These are phyloP conservation scores for Triangularia verruculosa DNA, from an alignment of 2,329 filamentous ascomycete species.

Conservation along the genomic window DNA sequence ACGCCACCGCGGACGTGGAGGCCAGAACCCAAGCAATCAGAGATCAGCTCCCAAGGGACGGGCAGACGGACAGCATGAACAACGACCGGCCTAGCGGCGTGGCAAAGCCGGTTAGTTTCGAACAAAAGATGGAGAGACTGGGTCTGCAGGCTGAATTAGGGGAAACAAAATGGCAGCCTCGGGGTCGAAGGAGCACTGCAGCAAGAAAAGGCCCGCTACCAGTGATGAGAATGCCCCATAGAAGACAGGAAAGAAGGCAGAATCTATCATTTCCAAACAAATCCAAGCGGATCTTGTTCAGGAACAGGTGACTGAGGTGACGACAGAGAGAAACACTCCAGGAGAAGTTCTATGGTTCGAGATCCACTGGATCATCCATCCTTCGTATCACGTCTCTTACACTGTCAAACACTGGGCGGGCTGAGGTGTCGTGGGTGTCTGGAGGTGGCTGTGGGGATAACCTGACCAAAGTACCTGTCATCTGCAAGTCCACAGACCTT, in stretches of 20 bases:
- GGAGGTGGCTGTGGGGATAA: slow-evolving; percentile 7
- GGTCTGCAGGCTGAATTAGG: slow-evolving; percentile 4
- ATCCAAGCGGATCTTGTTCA: slow-evolving; percentile 9
- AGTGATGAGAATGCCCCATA: neutral
- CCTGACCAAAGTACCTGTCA: slow-evolving; percentile 14
- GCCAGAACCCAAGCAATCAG: slow-evolving; percentile 14
- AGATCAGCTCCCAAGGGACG: slow-evolving; percentile 8
- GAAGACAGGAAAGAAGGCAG: slow-evolving; percentile 1
- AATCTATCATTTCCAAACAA: slow-evolving; percentile 16
- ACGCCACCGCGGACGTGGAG: slow-evolving; percentile 6
- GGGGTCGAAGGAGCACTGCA: neutral
- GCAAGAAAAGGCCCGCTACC: neutral
- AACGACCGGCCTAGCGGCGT: slow-evolving; percentile 21
- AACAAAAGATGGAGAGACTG: neutral
- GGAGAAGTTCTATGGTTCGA: slow-evolving; percentile 28
- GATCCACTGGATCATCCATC: slow-evolving; percentile 29
- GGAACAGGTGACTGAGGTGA: slow-evolving; percentile 2
- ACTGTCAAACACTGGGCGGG: slow-evolving; percentile 30
- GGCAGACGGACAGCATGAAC: slow-evolving; percentile 15
- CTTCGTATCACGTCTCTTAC: slow-evolving; percentile 33
- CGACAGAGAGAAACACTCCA: slow-evolving; percentile 9
- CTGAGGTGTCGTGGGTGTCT: slow-evolving; percentile 19
- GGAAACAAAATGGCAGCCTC: neutral
- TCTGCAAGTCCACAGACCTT: neutral
- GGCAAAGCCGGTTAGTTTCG: slow-evolving; percentile 15